A percentile compares a stretch with the other conserved stretches of the same genome.
Conservation (phyloP, 2,329 filamentous ascomycete genomes). For the Atkinsonella hypoxylon region DNA sequence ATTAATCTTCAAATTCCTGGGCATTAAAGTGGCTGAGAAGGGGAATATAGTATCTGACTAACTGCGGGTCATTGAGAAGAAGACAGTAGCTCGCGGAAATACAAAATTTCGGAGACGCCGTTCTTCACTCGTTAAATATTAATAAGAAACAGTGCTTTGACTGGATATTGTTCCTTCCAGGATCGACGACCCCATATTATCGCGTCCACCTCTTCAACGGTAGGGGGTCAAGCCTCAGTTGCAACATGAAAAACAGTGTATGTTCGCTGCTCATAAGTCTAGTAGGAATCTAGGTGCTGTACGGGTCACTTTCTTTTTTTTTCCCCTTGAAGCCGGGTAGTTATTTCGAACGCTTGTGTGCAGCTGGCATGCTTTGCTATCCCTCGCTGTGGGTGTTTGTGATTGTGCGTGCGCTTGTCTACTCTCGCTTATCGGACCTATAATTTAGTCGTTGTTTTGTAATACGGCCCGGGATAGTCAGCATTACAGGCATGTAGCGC, state of each 20-base stretch:
- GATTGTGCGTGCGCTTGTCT: neutral
- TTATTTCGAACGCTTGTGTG: neutral
- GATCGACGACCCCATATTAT: neutral
- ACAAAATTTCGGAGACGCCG: neutral
- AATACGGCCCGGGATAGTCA: neutral
- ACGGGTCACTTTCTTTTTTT: neutral
- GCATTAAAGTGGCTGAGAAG: neutral
- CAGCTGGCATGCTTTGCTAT: neutral
- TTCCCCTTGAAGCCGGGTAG: neutral
- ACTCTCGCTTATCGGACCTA: slow-evolving; percentile 7
- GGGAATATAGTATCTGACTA: neutral
- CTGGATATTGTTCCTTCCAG: neutral
- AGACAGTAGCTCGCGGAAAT: neutral
- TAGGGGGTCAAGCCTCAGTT: neutral
- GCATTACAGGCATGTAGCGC: neutral
- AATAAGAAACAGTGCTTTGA: neutral
- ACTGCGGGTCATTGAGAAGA: neutral
- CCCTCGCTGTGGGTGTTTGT: neutral
- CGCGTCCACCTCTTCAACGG: neutral
- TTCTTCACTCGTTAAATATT: neutral
- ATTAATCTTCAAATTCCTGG: neutral
- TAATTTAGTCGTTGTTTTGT: neutral
- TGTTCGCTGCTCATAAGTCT: too few relatives aligned
- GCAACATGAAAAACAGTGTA: too few relatives aligned
- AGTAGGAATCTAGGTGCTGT: too few relatives aligned